Conservation (phyloP, 1,284 basidiomycete genomes). For the Apiotrichum brassicae region DNA sequence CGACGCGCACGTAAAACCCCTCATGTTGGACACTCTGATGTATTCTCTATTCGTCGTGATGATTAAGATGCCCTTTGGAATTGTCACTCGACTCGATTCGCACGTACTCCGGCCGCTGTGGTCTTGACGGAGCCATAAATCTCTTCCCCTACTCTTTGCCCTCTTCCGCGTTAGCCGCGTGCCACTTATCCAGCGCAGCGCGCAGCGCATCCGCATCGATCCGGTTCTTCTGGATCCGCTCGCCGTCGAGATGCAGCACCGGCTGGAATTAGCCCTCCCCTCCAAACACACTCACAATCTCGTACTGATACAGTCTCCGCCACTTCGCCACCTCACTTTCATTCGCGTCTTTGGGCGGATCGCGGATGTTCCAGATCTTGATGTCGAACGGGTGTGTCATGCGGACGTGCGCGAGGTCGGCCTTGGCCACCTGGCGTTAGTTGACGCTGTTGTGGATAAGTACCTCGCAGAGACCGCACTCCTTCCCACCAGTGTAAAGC, state of each 20-base stretch:
- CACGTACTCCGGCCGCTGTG: no score
- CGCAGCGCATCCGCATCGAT: constrained; percentile 33
- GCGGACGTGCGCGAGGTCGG: constrained; percentile 31
- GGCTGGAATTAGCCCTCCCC: constrained; percentile 26
- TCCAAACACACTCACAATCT: constrained; percentile 32
- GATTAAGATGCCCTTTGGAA: no score
- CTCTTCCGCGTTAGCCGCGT: constrained; percentile 5
- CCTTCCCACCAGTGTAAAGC: constrained; percentile 45
- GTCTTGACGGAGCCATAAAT: no score
- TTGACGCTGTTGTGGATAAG: no score
- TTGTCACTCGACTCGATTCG: no score
- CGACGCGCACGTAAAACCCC: no score
- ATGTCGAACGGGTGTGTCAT: constrained; percentile 39
- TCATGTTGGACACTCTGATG: no score
- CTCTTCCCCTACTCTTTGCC: no score
- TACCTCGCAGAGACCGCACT: constrained; percentile 46
- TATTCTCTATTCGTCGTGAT: no score
- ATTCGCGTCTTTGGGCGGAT: constrained; percentile 31
- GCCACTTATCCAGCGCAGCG: constrained; percentile 35
- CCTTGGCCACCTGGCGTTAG: constrained; percentile 43
- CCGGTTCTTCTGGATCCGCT: constrained; percentile 40
- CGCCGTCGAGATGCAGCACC: constrained; percentile 40
- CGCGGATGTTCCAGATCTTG: constrained; percentile 40
- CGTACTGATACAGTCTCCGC: constrained; percentile 44
- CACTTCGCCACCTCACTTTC: constrained; percentile 36